Evolutionary conservation across 1,139 yeast genomes (phyloP).

Genomic region (Blastobotrys ciferrii): DNA sequence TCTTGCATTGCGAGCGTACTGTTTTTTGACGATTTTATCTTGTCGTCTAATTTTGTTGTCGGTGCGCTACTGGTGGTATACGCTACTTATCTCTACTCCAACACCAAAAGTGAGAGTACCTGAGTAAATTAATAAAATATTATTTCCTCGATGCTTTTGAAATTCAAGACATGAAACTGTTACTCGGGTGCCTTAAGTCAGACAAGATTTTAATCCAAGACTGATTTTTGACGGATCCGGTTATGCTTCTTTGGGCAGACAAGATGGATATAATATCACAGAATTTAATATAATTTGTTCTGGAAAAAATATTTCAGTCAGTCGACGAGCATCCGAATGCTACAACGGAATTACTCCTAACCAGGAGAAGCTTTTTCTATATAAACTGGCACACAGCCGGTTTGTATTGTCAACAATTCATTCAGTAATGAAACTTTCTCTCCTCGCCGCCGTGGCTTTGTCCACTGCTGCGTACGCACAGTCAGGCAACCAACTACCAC

Average conservation of each 20-base stretch:
- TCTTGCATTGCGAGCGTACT: slow-evolving; percentile 40
- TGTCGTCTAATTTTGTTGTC: slow-evolving; percentile 37
- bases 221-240: neutral
- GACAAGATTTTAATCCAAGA: too few relatives aligned
- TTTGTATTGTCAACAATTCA: neutral
- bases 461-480: slow-evolving; percentile 4
- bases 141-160: neutral
- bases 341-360: too few relatives aligned
- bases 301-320: neutral
- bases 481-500: neutral
- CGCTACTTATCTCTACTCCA: slow-evolving; percentile 40
- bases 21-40: slow-evolving; percentile 38
- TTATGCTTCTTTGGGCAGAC: too few relatives aligned
- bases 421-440: slow-evolving; percentile 2
- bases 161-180: neutral
- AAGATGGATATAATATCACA: neutral
- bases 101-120: neutral
- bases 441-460: neutral
- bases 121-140: neutral
- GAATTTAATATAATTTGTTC: neutral
- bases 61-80: slow-evolving; percentile 40
- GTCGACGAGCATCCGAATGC: neutral
- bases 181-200: neutral
- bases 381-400: neutral
- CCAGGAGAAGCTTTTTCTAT: too few relatives aligned